A percentile compares a stretch with the other conserved stretches of the same genome.
Conservation (phyloP, 257 asterid genomes). For the Petunia axillaris region DNA sequence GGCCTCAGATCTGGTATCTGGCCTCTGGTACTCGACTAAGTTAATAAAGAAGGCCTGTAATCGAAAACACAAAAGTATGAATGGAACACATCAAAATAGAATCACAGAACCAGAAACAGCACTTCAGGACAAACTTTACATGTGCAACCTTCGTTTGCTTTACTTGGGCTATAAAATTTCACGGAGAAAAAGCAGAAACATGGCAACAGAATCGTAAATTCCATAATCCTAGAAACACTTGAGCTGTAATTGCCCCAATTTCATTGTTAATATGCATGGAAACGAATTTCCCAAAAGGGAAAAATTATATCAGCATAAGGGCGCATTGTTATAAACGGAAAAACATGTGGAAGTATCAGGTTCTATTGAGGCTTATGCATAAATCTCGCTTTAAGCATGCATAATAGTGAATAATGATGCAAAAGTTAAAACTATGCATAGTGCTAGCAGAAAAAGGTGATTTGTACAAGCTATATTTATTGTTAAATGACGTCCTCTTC, state of each 20-base stretch:
- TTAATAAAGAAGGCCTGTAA: slow-evolving; percentile 76
- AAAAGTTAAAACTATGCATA: not conserved
- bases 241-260: not conserved
- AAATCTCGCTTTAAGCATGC: not conserved
- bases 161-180: not conserved
- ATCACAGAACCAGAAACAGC: not conserved
- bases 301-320: not conserved
- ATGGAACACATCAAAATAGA: not conserved
- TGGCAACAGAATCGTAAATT: not conserved
- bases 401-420: not conserved
- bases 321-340: slow-evolving; percentile 2
- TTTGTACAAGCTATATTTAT: not conserved
- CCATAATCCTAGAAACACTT: not conserved
- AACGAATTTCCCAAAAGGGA: not conserved
- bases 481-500: not conserved
- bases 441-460: not conserved
- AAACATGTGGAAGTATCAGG: not conserved
- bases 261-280: slow-evolving; percentile 14
- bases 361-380: not conserved
- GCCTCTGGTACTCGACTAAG: slow-evolving; percentile 52
- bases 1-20: slow-evolving; percentile 18
- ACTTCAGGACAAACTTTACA: not conserved
- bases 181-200: not conserved
- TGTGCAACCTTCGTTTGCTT: not conserved
- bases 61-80: slow-evolving; percentile 4